Evolutionary conservation across 2,329 filamentous ascomycete genomes (phyloP).

Genomic region (Diaporthe sp.): DNA sequence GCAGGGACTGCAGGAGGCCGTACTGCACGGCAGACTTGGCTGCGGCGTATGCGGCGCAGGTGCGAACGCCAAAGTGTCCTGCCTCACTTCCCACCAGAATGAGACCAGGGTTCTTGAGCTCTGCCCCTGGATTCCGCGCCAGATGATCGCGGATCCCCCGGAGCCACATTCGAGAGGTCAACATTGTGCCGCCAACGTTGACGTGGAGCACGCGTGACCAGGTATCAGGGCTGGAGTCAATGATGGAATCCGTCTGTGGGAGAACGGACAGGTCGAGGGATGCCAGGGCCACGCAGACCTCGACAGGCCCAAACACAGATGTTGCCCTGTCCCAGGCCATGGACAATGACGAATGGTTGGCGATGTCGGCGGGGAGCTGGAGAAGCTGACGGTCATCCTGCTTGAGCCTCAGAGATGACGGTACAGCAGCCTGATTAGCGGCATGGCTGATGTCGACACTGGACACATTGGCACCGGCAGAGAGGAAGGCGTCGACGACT

Average conservation of each 20-base stretch:
- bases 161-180: constrained; percentile 2
- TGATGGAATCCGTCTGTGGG: constrained; percentile 10
- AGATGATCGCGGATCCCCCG: constrained; percentile 19
- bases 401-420: background rate
- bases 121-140: background rate
- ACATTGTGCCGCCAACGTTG: constrained; percentile 11
- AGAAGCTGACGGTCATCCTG: background rate
- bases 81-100: constrained; percentile 12
- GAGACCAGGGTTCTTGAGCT: background rate
- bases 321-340: background rate
- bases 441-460: background rate
- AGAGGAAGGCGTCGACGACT: constrained; percentile 4
- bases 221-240: background rate
- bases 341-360: background rate
- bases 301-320: background rate
- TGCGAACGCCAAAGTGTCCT: constrained; percentile 21
- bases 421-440: background rate
- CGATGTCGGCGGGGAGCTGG: background rate
- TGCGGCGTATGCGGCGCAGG: constrained; percentile 14
- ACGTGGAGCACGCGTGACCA: constrained; percentile 8
- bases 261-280: constrained; percentile 15
- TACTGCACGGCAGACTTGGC: constrained; percentile 26
- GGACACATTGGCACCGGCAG: constrained; percentile 7
- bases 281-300: constrained; percentile 17
- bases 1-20: constrained; percentile 14